Evolutionary conservation across 768 basidiomycete species (phyloP), one percentile per base, ranked within the genome.

Genomic region (Termitomyces sp.): DNA sequence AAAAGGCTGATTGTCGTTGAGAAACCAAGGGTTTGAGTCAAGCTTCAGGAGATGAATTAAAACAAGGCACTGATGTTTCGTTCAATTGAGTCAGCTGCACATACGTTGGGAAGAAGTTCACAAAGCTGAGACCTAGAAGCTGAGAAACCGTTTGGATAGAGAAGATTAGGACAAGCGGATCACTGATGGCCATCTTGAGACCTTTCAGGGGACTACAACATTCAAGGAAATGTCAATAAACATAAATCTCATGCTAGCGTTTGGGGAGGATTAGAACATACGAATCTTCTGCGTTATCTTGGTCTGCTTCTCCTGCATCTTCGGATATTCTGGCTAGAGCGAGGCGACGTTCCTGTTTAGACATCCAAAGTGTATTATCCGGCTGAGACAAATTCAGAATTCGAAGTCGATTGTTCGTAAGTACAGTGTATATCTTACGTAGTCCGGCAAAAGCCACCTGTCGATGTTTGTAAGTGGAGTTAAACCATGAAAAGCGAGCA

Each of bases 271-370:
- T 25, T n/a, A 27, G 12, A 15, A 71, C 82, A 32, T 59, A 86
- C 85, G 84, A 81, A 49, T 83, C 84, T 20, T 75, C 67, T 0
- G 64, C 62, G 18, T 76, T 76, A 59, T 88, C 85, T 57, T 76
- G 66, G 59, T 87, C 85, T 0, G 84, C 84, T 68, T 86, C 85
- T 1, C 84, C 84, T 10, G 79, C 81, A 63, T 87, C 85, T 60
- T 87, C 86, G 0, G 85, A 79, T 11, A 87, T 76, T 15, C 85
- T 79, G 12, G 76, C 77, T 64, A 86, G 84, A 1, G 85, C 85
- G 13, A 88, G 72, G 20, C 73, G 76, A 15, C 74, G 72, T 56
- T 86, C 79, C 10, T 69, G 66, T 0, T 73, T 64, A 11, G 73
- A 71, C 25, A 87, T 63, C 84, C 85, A 87, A 29, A 73, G 72